Conservation (phyloP, 345 rosid genomes). For the Geranium rotundifolium region DNA sequence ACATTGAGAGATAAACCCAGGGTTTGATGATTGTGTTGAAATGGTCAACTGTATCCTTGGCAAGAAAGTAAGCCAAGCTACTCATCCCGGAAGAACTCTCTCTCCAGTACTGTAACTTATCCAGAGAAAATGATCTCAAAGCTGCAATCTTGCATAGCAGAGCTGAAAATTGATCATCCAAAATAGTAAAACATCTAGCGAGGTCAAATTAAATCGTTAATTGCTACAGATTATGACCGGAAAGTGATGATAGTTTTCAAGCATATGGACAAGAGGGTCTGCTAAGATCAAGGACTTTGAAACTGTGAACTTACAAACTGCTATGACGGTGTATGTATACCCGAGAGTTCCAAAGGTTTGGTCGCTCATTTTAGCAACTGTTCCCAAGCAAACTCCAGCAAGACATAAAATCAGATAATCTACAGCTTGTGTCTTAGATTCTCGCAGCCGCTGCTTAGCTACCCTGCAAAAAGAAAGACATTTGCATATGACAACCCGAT, state of each 20-base stretch:
- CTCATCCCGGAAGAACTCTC: slow-evolving; percentile 96
- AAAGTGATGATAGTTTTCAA: not conserved
- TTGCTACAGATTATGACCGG: not conserved
- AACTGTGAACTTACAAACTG: slow-evolving; percentile 69
- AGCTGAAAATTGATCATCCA: slow-evolving; percentile 39
- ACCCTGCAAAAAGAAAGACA: slow-evolving; percentile 36
- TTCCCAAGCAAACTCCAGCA: slow-evolving; percentile 97
- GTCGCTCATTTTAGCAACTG: slow-evolving; percentile 90
- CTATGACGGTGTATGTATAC: slow-evolving; percentile 87
- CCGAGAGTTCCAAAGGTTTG: slow-evolving; percentile 90
- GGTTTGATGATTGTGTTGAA: slow-evolving; percentile 87
- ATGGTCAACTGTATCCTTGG: slow-evolving; percentile 88
- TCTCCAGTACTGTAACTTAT: slow-evolving; percentile 92
- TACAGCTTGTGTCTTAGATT: slow-evolving; percentile 79
- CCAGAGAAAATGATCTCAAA: slow-evolving; percentile 77
- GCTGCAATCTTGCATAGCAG: slow-evolving; percentile 89
- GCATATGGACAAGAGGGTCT: too few relatives aligned
- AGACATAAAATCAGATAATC: slow-evolving; percentile 79
- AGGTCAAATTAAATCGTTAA: too few relatives aligned
- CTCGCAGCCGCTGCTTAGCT: slow-evolving; percentile 85
- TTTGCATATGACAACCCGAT: not conserved
- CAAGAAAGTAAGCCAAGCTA: slow-evolving; percentile 77
- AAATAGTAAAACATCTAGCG: too few relatives aligned
- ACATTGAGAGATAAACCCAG: slow-evolving; percentile 84
- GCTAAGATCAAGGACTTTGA: not conserved